Conservation (phyloP, 306 rosid genomes). For the Pyrus pyrifolia region DNA sequence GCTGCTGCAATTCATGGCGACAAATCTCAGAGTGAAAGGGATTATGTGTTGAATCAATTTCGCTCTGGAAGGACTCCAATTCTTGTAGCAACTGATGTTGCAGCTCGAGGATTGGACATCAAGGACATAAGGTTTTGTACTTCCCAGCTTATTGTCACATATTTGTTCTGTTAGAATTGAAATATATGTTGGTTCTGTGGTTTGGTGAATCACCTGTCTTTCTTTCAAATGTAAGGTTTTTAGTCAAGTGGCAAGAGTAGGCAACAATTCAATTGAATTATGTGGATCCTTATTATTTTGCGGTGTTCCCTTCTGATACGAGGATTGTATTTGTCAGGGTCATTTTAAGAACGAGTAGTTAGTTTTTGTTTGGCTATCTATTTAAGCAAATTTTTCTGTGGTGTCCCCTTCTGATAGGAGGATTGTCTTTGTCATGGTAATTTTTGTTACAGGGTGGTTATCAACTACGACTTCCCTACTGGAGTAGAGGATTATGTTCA, state of each 20-base stretch:
- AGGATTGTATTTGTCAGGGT: too few relatives aligned
- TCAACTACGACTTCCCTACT: constrained; percentile 95
- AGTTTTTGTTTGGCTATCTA: too few relatives aligned
- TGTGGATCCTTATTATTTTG: too few relatives aligned
- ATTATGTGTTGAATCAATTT: constrained; percentile 77
- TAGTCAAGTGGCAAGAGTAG: too few relatives aligned
- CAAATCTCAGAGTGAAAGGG: constrained; percentile 97
- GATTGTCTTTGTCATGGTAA: background rate
- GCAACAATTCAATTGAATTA: too few relatives aligned
- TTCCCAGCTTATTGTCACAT: background rate
- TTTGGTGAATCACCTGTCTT: background rate
- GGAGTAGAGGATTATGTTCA: constrained; percentile 99
- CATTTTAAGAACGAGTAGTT: too few relatives aligned
- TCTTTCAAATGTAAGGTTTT: too few relatives aligned
- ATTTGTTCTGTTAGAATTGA: background rate
- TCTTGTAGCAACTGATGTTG: constrained; percentile 98
- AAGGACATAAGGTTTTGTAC: constrained; percentile 83
- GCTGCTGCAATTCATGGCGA: constrained; percentile 99
- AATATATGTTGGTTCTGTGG: background rate
- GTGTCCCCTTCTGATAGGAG: too few relatives aligned
- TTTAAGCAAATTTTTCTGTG: too few relatives aligned
- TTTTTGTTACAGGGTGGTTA: constrained; percentile 64
- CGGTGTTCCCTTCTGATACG: too few relatives aligned
- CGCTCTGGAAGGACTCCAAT: constrained; percentile 84
- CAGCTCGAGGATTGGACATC: constrained; percentile 91